A percentile compares a stretch with the other conserved stretches of the same genome.
phyloP scores from a whole-genome alignment of 441 rosid species.

The Raphanus hybrid region DNA sequence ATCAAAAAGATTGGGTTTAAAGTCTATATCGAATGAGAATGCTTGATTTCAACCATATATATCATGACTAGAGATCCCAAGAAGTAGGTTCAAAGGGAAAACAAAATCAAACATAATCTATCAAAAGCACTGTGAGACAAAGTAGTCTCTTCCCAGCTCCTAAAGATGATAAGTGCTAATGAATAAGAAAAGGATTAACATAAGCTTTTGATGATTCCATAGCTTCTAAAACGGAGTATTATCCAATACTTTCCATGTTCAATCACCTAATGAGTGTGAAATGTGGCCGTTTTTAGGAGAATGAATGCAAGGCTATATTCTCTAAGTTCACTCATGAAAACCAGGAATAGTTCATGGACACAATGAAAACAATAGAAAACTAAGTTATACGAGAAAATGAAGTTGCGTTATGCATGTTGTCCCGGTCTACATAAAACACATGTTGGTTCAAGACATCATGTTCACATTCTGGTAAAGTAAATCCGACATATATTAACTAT shows the following conservation, averaged over 20 bases:
- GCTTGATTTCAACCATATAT: background rate
- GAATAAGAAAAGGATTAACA: background rate
- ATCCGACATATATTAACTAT: background rate
- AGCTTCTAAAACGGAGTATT: background rate
- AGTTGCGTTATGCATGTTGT: background rate
- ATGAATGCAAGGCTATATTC: background rate
- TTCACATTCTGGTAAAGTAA: background rate
- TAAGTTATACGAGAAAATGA: background rate
- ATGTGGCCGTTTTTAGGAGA: background rate
- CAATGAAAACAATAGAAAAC: too few relatives aligned
- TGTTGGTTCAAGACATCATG: background rate
- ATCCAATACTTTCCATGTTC: background rate
- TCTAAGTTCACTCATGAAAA: constrained; percentile 1
- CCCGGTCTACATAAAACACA: background rate
- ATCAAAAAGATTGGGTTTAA: background rate
- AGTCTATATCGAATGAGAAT: background rate
- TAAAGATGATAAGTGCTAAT: background rate
- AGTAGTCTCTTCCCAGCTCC: background rate
- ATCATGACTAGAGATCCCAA: background rate
- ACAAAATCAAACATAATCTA: background rate
- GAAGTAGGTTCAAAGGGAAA: background rate
- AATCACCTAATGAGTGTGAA: background rate
- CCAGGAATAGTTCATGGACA: background rate
- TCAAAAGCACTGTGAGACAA: background rate
- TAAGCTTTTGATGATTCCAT: background rate